Evolutionary conservation across 2,329 filamentous ascomycete species (phyloP).

Genomic region (Trichoderma sp.): DNA sequence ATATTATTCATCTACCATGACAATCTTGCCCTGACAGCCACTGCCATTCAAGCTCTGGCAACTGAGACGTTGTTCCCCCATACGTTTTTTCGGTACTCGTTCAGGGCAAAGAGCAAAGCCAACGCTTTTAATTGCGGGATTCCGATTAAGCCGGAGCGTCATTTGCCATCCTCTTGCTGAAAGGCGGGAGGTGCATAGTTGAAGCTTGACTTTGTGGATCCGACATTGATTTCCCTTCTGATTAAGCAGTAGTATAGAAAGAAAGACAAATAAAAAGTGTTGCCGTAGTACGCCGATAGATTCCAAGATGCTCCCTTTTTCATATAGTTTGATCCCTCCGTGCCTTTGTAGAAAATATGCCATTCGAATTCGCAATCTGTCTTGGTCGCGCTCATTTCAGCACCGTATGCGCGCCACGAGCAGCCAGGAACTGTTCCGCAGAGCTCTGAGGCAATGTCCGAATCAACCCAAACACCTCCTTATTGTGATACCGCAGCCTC

Average conservation of each 20-base stretch:
- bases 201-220: conserved; percentile 95
- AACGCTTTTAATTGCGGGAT: conserved; percentile 52
- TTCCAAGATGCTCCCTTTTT: neutral
- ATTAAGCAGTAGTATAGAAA: neutral
- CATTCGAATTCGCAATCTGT: neutral
- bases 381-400: conserved; percentile 67
- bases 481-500: conserved; percentile 86
- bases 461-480: conserved; percentile 85
- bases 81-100: conserved; percentile 80
- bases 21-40: conserved; percentile 58
- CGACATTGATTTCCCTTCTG: conserved; percentile 54
- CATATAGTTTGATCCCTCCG: neutral
- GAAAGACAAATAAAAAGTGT: neutral
- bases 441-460: conserved; percentile 77
- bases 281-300: neutral
- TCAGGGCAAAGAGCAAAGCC: conserved; percentile 73
- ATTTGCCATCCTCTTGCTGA: conserved; percentile 79
- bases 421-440: conserved; percentile 85
- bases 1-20: conserved; percentile 22
- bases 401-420: conserved; percentile 88
- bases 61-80: conserved; percentile 61
- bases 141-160: conserved; percentile 99
- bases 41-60: conserved; percentile 53
- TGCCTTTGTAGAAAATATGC: neutral
- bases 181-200: conserved; percentile 81